Evolutionary conservation across 2,329 filamentous ascomycete genomes (phyloP), one percentile per base, ranked within the genome.

Genomic region (Dothidotthia symphoricarpi): DNA sequence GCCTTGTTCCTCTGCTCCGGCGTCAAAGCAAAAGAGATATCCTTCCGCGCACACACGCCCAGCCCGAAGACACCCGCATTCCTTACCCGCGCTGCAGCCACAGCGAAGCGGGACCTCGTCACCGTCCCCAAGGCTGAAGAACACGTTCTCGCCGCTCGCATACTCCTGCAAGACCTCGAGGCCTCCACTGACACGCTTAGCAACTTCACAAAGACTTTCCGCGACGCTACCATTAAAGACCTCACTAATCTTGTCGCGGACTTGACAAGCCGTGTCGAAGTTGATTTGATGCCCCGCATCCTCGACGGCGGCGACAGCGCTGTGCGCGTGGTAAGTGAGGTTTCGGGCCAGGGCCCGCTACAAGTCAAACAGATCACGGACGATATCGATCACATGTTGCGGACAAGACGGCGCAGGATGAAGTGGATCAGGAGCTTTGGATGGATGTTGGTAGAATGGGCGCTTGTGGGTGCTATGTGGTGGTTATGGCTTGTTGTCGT

Each of bases 401-500:
- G 85, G 57, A 83, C 87, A 73, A 75, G 89, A 34, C 75, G 86
- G 42, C 76, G 85, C 42, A 75, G 88, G 35, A 75, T 93, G 58
- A 75, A 87, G 37, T 89, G 88, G 81, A 67, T 89, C 16, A 75
- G 88, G 26, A 75, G 86, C 11, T 80, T 82, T 1, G 83, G 88
- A 11, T 97, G 89, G 78, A 81, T 89, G 37, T 69, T 84, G 14
- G 79, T 96, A 12, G 91, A 97, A 72, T 96, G 89, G 88, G 71
- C 81, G 33, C 76, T 97, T 13, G 81, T 97, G 26, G 86, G 86
- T 3, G 79, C 94, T 53, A 88, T 97, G 82, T 96, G 93, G 89
- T 88, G 85, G 67, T 83, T 94, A 12, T 97, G 91, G 89, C 80
- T 94, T 42, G 73, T 95, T 24, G 90, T 96, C 16, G 86, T 89